Percentiles rank a stretch among this genome's conserved stretches.
Evolutionary conservation across 1,139 yeast genomes (phyloP).

Genomic region (Saccharomycopsis hybrid): DNA sequence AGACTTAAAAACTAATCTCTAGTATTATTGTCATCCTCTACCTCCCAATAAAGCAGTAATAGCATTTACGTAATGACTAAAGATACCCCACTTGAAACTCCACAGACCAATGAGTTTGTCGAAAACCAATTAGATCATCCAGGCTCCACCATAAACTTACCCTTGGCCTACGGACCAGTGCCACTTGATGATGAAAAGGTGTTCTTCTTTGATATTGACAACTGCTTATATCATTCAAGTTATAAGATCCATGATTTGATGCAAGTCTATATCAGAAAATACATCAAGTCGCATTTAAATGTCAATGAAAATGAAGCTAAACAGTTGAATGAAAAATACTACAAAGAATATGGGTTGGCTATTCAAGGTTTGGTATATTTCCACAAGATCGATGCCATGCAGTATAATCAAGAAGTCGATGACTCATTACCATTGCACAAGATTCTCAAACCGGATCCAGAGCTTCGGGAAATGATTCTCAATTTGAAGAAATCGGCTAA

Average conservation of each 20-base stretch:
- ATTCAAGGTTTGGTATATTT: conserved; percentile 83
- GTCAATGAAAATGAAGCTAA: conserved; percentile 74
- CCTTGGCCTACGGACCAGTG: conserved; percentile 18
- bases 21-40: too few relatives aligned
- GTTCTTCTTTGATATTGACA: conserved; percentile 89
- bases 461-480: conserved; percentile 46
- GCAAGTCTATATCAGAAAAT: conserved; percentile 79
- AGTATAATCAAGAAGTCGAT: conserved; percentile 82
- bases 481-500: conserved; percentile 40
- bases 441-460: conserved; percentile 55
- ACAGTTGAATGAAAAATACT: conserved; percentile 64
- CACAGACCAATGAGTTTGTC: too few relatives aligned
- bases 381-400: conserved; percentile 81
- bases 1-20: too few relatives aligned
- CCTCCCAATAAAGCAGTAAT: too few relatives aligned
- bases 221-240: conserved; percentile 73
- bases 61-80: background rate
- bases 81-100: background rate
- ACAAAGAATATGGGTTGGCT: conserved; percentile 84
- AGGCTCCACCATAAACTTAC: conserved; percentile 12
- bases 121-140: background rate
- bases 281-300: conserved; percentile 58
- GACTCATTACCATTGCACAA: conserved; percentile 83
- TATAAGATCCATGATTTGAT: conserved; percentile 77
- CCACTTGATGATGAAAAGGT: conserved; percentile 31